Evolutionary conservation across 169 alveolate genomes (phyloP), one percentile per base, ranked within the genome.

Genomic region (Eimeria maxima): DNA sequence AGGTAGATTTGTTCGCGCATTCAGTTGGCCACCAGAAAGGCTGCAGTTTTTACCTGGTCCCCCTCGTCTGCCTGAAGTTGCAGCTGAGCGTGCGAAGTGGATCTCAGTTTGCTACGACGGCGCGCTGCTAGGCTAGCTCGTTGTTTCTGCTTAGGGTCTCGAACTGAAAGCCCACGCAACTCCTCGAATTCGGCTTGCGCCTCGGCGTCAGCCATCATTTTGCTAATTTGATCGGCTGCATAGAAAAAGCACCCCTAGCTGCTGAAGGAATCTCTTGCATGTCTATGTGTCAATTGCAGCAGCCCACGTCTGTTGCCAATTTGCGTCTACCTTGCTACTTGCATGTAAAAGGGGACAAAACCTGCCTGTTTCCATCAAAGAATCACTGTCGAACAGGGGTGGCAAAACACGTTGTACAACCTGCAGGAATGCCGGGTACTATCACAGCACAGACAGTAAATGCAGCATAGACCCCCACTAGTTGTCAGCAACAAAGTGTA

Each of bases 111-210:
- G 93, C 93, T 86, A 50, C 93, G 93, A 38, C 93, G 81, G 50
- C 93, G 93, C 63, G 93, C 94, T 47, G 78, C 87, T 55, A 80
- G 86, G 78, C 90, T 93, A 3, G 87, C 63, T 45, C 96, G 69
- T 69, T 65, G 94, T 53, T 93, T 93, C 53, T 88, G 71, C 80
- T 65, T 27, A 20, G 86, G 13, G 60, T 47, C 67, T 57, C 89
- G 57, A 18, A 63, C 96, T 1, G 96, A 67, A 38, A 94, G 96
- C 13, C 96, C 96, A 50, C 91, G 89, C 57, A 94, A 90, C 27
- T 94, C 96, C 47, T 94, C 96, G n/a, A 94, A 45, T 71, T 94
- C 96, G 11, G 96, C 96, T 24, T 90, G 96, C 27, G 94, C 96
- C 50, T 86, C 95, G 69, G 94, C 96, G 29, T 94, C 96, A 27